Conservation (phyloP, 1,139 yeast genomes). For the Saccharomyces hybrid region DNA sequence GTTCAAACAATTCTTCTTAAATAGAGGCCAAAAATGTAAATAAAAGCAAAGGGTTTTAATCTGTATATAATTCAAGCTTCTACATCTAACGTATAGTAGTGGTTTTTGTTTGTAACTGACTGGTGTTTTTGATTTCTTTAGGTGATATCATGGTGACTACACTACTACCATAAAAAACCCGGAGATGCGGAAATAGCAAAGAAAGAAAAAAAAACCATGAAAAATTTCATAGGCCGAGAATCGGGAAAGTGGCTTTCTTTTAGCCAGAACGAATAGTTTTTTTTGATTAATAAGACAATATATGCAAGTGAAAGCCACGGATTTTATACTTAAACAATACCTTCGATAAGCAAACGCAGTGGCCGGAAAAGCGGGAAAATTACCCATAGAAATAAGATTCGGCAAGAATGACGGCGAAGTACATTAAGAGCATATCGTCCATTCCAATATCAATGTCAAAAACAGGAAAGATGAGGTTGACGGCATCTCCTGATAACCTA, state of each 20-base stretch:
- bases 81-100: background rate
- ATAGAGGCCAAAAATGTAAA: background rate
- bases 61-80: background rate
- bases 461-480: background rate
- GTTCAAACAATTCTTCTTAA: background rate
- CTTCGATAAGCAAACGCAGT: background rate
- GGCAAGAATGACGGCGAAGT: background rate
- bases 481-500: conserved; percentile 2
- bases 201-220: background rate
- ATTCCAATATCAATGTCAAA: background rate
- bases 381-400: background rate
- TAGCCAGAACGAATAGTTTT: background rate
- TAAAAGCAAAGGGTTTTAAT: background rate
- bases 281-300: background rate
- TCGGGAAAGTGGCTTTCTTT: background rate
- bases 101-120: background rate
- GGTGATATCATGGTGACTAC: background rate
- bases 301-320: background rate
- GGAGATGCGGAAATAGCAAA: background rate
- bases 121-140: background rate
- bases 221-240: background rate
- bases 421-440: background rate
- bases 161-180: no score
- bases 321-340: background rate
- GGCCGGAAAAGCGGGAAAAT: background rate